phyloP scores from a whole-genome alignment of 169 alveolate species.

The Cyclospora cayetanensis region DNA sequence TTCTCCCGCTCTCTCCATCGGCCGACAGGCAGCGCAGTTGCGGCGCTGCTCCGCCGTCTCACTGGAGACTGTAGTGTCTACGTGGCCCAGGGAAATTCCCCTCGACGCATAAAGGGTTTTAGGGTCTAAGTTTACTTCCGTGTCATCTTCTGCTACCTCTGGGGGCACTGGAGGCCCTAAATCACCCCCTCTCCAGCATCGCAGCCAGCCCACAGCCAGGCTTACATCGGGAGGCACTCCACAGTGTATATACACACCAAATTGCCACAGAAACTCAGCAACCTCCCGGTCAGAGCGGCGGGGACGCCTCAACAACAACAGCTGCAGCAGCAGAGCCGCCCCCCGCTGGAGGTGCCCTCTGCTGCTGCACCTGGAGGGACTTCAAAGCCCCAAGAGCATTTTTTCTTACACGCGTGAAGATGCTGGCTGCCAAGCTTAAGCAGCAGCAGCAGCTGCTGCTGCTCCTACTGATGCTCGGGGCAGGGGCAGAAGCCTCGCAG shows the following conservation, averaged over 20 bases:
- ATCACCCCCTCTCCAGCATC: neutral
- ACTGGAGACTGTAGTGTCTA: neutral
- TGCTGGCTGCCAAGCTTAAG: neutral
- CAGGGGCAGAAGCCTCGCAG: slow-evolving; percentile 21
- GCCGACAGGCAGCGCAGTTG: no score
- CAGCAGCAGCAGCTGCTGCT: neutral
- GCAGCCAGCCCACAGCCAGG: neutral
- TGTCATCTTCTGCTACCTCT: neutral
- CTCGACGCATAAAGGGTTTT: neutral
- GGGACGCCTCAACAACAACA: neutral
- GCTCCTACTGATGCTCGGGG: neutral
- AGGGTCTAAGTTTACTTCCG: neutral
- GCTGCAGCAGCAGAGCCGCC: slow-evolving; percentile 7
- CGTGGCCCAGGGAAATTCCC: neutral
- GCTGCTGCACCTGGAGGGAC: slow-evolving; percentile 49
- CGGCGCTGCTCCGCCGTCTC: neutral
- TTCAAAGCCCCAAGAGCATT: no score
- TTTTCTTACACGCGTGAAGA: no score
- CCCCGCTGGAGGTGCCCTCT: neutral
- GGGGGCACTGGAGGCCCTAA: neutral
- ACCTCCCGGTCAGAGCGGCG: no score
- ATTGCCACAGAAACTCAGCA: neutral
- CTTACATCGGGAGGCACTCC: neutral
- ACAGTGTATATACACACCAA: neutral
- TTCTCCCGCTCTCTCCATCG: no score